Conservation (phyloP, 768 basidiomycete genomes). For the Candolleomyces efflorescens region DNA sequence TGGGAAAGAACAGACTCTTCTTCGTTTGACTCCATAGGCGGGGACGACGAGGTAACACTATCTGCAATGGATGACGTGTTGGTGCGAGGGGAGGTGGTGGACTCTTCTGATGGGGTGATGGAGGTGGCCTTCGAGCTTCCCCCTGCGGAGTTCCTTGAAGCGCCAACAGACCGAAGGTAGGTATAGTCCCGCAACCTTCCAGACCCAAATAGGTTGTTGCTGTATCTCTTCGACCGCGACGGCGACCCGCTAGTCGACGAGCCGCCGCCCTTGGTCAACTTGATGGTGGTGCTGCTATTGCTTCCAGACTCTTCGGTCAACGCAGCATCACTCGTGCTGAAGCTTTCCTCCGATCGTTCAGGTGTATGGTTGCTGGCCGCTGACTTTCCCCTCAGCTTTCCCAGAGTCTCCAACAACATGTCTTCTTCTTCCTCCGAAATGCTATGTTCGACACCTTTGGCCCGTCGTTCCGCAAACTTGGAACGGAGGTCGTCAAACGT, state of each 20-base stretch:
- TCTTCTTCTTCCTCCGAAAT: slow-evolving; percentile 82
- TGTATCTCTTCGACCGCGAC: slow-evolving; percentile 65
- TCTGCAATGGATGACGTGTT: slow-evolving; percentile 40
- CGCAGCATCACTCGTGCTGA: slow-evolving; percentile 8
- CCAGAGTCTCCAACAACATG: slow-evolving; percentile 75
- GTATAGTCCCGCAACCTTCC: slow-evolving; percentile 72
- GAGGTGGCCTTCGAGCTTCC: slow-evolving; percentile 43
- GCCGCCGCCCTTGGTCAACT: slow-evolving; percentile 22
- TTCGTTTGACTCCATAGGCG: slow-evolving; percentile 35
- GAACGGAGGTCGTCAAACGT: slow-evolving; percentile 59
- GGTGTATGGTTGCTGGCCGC: slow-evolving; percentile 26
- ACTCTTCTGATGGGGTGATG: slow-evolving; percentile 42
- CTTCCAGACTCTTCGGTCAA: slow-evolving; percentile 15
- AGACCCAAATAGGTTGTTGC: slow-evolving; percentile 84
- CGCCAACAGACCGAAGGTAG: slow-evolving; percentile 56
- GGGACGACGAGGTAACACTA: slow-evolving; percentile 50
- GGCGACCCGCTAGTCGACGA: slow-evolving; percentile 36
- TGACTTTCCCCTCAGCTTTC: slow-evolving; percentile 30
- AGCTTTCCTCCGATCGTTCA: slow-evolving; percentile 33
- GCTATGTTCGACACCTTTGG: slow-evolving; percentile 59
- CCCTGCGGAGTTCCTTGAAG: slow-evolving; percentile 33
- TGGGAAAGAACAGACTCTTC: slow-evolving; percentile 38
- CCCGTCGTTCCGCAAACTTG: slow-evolving; percentile 73
- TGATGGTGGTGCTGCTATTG: slow-evolving; percentile 25
- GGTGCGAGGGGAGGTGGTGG: slow-evolving; percentile 27